Base-by-base conservation (phyloP, 305 asterid genomes). In the Euphrasia arctica region DNA sequence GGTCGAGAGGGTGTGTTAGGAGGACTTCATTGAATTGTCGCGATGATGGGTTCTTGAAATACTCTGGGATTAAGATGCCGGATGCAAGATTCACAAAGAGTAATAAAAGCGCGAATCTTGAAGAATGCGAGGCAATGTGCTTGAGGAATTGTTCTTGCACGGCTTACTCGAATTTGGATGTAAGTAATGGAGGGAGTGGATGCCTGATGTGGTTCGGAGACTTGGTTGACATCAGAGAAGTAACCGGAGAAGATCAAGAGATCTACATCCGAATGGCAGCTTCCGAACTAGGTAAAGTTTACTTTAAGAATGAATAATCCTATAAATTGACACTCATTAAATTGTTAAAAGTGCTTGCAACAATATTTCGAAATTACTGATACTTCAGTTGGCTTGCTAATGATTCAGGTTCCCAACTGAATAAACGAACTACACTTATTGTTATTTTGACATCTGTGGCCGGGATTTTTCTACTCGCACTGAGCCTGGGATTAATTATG, bases 111-210 rank as follows among this genome's bases (percentile, higher is more conserved):
- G 12, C 68, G 68, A n/a, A 5, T 32, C 74, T 75, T 51, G 62
- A 22, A 31, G 81, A 75, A 0, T 77, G 83, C n/a, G 43, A 65
- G 45, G 65, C 12, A 2, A 50, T 47, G 63, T 77, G 85, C 27
- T 62, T 49, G 12, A 71, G 50, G 41, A 69, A 77, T 32, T 72
- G 83, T 50, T 28, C 62, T 9, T 80, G 85, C 54, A 73, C 60
- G 54, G 85, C 83, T 4, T 80, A 77, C 56, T 48, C 75, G 11
- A 67, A 55, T 70, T 62, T 74, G 69, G 73, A 81, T 55, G 65
- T 76, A 9, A 62, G 82, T 31, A 66, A 43, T 2, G 79, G 52
- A 3, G 52, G 77, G 5, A 74, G 84, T 43, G 87, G 87, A 32
- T 82, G 84, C 55, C 27, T 79, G 66, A 50, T 74, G 59, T 79